A percentile compares a stretch with the other conserved stretches of the same genome.
Conservation (phyloP, 1,139 yeast genomes). For the Taphrina betulina region DNA sequence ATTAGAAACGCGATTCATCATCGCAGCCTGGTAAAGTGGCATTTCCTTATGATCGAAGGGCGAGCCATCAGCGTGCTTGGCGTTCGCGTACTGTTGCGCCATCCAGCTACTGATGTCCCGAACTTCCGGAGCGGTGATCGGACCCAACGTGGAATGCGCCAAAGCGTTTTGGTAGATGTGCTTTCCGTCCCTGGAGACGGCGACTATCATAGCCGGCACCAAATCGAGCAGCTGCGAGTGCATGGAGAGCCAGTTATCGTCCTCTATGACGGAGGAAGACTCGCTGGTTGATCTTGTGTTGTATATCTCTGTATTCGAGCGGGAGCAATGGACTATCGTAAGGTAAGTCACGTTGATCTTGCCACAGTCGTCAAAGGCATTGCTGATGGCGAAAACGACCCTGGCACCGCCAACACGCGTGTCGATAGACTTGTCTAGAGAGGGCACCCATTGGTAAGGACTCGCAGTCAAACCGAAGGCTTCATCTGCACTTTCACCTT, state of each 20-base stretch:
- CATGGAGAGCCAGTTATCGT: slow-evolving; percentile 12
- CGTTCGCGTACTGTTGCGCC: slow-evolving; percentile 15
- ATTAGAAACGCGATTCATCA: background rate
- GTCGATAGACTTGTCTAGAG: slow-evolving; percentile 13
- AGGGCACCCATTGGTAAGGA: slow-evolving; percentile 3
- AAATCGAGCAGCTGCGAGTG: slow-evolving; percentile 16
- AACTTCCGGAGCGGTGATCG: slow-evolving; percentile 9
- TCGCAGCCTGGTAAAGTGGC: slow-evolving; percentile 20
- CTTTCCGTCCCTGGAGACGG: slow-evolving; percentile 22
- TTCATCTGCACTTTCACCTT: background rate
- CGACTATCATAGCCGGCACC: slow-evolving; percentile 25
- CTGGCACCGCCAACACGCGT: slow-evolving; percentile 16
- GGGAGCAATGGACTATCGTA: background rate
- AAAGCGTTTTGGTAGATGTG: slow-evolving; percentile 25
- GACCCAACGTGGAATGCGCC: slow-evolving; percentile 17
- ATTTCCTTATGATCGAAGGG: background rate
- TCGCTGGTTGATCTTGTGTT: background rate
- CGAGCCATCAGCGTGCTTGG: slow-evolving; percentile 15
- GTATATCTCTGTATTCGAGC: background rate
- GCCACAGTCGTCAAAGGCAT: background rate
- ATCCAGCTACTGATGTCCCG: slow-evolving; percentile 3
- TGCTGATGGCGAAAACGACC: slow-evolving; percentile 1
- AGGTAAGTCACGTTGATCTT: background rate
- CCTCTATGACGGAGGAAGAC: background rate
- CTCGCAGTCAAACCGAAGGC: slow-evolving; percentile 2